Evolutionary conservation across 1,284 basidiomycete genomes (phyloP).

Genomic region (Exsudoporus floridanus): DNA sequence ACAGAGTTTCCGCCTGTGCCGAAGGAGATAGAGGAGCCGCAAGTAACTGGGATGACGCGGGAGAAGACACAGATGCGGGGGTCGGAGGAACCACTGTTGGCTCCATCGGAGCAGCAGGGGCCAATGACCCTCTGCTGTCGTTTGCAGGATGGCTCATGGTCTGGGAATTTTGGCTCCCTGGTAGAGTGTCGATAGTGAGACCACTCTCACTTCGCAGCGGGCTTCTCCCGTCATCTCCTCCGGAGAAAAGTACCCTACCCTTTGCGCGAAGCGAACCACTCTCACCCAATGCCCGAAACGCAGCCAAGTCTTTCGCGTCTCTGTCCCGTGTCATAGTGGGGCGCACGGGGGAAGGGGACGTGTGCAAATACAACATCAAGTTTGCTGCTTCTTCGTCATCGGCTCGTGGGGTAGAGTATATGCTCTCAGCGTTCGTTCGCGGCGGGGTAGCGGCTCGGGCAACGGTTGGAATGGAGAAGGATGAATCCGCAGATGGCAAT

Average conservation of each 20-base stretch:
- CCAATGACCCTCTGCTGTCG: slow-evolving; percentile 18
- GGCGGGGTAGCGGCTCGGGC: slow-evolving; percentile 33
- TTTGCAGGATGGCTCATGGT: slow-evolving; percentile 14
- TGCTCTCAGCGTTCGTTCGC: slow-evolving; percentile 18
- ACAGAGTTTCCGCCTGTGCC: slow-evolving; percentile 19
- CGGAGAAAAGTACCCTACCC: slow-evolving; percentile 66
- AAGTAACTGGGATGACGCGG: slow-evolving; percentile 29
- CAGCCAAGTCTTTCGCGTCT: slow-evolving; percentile 52
- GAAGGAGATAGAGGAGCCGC: slow-evolving; percentile 35
- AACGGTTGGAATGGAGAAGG: slow-evolving; percentile 21
- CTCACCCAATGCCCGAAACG: slow-evolving; percentile 52
- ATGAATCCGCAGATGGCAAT: slow-evolving; percentile 35
- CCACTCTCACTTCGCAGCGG: slow-evolving; percentile 30
- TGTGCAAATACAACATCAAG: slow-evolving; percentile 75
- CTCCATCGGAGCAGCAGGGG: slow-evolving; percentile 30
- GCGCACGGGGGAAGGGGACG: slow-evolving; percentile 76
- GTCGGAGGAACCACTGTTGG: slow-evolving; percentile 40
- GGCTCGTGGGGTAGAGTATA: slow-evolving; percentile 32
- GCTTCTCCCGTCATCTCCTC: slow-evolving; percentile 30
- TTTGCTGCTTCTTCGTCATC: slow-evolving; percentile 75
- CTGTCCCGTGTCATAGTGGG: slow-evolving; percentile 46
- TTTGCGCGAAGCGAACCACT: slow-evolving; percentile 52
- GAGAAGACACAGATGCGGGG: slow-evolving; percentile 33
- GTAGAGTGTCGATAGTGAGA: slow-evolving; percentile 24
- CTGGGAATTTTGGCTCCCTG: slow-evolving; percentile 31